Evolutionary conservation across 1,139 yeast species (phyloP).

Genomic region (Yamadazyma jaroonii): DNA sequence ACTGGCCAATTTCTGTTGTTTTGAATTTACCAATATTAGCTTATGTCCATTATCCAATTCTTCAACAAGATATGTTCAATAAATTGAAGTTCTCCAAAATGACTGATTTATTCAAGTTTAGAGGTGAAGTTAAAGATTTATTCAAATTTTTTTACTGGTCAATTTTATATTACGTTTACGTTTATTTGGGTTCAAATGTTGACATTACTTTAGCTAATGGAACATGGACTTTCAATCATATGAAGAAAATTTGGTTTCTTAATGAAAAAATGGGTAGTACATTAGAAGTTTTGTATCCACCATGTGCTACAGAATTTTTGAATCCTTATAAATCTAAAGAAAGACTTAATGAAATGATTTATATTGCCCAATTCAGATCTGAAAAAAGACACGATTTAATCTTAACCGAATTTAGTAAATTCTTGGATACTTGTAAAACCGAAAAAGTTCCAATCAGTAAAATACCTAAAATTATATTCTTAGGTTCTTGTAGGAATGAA

Average conservation of each 20-base stretch:
- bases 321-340: conserved; percentile 16
- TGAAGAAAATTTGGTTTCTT: conserved; percentile 56
- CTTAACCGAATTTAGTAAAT: conserved; percentile 58
- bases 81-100: conserved; percentile 44
- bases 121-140: conserved; percentile 23
- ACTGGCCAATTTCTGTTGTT: conserved; percentile 48
- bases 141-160: conserved; percentile 73
- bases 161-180: conserved; percentile 57
- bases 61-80: conserved; percentile 80
- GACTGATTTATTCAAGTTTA: conserved; percentile 15
- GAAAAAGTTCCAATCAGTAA: conserved; percentile 17
- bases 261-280: conserved; percentile 21
- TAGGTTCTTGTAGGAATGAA: conserved; percentile 80
- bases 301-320: conserved; percentile 65
- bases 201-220: conserved; percentile 76
- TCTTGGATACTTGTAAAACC: conserved; percentile 27
- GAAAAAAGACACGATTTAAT: conserved; percentile 86
- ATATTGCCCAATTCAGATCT: conserved; percentile 91
- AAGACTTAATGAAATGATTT: conserved; percentile 61
- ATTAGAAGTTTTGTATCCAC: conserved; percentile 71
- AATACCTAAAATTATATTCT: conserved; percentile 58
- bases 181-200: conserved; percentile 63
- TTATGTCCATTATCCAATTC: conserved; percentile 91
- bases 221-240: conserved; percentile 85
- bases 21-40: conserved; percentile 74